Percentiles rank a stretch among this genome's conserved stretches.
These are phyloP conservation scores for Ophiostoma ulmi DNA, from an alignment of 2,329 filamentous ascomycete species.

Conservation along the genomic window DNA sequence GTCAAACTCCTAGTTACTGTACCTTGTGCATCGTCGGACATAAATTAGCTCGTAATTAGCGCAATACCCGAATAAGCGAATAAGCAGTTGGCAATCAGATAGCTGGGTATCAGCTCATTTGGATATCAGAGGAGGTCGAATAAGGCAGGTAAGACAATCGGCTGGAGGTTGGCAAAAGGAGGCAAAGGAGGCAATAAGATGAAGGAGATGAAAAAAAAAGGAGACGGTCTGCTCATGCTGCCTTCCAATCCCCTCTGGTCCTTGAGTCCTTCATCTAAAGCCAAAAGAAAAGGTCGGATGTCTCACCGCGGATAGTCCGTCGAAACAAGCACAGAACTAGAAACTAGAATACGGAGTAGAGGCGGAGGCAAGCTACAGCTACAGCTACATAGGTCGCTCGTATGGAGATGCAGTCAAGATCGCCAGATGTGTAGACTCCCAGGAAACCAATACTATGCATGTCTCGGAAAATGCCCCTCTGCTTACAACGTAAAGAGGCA, in stretches of 20 bases:
- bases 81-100: not conserved
- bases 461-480: not conserved
- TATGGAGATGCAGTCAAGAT: not conserved
- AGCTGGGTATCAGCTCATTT: not conserved
- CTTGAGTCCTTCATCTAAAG: not conserved
- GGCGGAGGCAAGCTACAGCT: not conserved
- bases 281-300: not conserved
- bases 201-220: not conserved
- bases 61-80: not conserved
- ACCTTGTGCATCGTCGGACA: not conserved
- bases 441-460: not conserved
- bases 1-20: too few species aligned
- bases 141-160: not conserved
- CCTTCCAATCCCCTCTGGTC: too few species aligned
- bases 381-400: not conserved
- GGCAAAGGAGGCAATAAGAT: not conserved
- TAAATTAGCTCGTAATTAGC: not conserved
- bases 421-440: not conserved
- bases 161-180: not conserved
- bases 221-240: not conserved
- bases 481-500: not conserved
- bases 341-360: not conserved
- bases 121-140: not conserved
- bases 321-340: not conserved
- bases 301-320: constrained; percentile 10